These are phyloP conservation scores for Flaveria bidentis DNA, from an alignment of 129 eudicot genomes.

Conservation along the genomic window DNA sequence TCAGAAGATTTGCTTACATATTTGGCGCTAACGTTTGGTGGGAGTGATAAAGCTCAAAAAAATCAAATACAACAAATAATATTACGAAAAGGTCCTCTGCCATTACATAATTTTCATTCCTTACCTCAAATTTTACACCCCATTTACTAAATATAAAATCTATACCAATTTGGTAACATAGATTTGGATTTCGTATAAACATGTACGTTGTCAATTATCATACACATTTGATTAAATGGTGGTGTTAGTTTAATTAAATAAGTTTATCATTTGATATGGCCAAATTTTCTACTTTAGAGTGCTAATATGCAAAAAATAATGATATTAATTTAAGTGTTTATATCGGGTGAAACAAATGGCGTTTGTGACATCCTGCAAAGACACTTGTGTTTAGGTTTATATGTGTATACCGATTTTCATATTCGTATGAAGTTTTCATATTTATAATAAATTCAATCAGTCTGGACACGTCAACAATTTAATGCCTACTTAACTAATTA, in stretches of 20 bases:
- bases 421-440: background rate
- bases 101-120: conserved; percentile 5
- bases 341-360: background rate
- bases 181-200: background rate
- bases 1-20: conserved; percentile 27
- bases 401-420: no score
- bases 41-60: conserved; percentile 41
- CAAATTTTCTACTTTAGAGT: background rate
- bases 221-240: background rate
- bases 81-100: conserved; percentile 8
- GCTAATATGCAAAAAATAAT: background rate
- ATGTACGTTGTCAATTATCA: no score
- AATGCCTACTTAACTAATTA: background rate
- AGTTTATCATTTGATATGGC: background rate
- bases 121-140: conserved; percentile 24
- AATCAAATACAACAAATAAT: conserved; percentile 16
- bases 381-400: background rate
- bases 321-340: no score
- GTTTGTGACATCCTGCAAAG: background rate
- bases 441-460: background rate
- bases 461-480: background rate
- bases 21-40: conserved; percentile 83
- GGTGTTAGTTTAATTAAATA: background rate
- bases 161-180: background rate
- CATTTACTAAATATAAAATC: background rate